Evolutionary conservation across 257 asterid species (phyloP).

Genomic region (Penstemon newberryi): DNA sequence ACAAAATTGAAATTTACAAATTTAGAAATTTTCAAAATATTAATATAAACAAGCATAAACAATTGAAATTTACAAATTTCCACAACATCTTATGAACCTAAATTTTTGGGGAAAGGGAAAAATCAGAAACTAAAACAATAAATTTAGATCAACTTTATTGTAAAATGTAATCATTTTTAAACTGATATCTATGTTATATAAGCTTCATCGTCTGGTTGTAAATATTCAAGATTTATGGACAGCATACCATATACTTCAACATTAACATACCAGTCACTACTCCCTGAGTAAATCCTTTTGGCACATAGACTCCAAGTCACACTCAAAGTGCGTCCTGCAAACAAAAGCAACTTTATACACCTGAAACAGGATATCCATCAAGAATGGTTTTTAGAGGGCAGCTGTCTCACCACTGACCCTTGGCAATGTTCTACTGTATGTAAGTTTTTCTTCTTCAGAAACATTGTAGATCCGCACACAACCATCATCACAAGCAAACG

Average conservation of each 20-base stretch:
- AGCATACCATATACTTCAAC: conserved; percentile 15
- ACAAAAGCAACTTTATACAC: conserved; percentile 18
- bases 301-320: conserved; percentile 90
- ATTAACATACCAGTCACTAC: conserved; percentile 78
- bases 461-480: conserved; percentile 70
- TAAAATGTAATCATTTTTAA: neutral
- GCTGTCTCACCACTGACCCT: conserved; percentile 91
- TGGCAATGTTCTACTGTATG: conserved; percentile 57
- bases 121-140: conserved; percentile 17
- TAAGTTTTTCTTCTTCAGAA: conserved; percentile 45
- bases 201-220: conserved; percentile 13
- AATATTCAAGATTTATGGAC: neutral
- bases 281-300: conserved; percentile 75
- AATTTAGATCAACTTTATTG: neutral
- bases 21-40: too few relatives aligned
- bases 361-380: neutral
- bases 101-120: neutral
- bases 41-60: too few relatives aligned
- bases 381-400: conserved; percentile 25
- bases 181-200: neutral
- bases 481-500: conserved; percentile 91
- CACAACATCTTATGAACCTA: conserved; percentile 82
- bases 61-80: too few relatives aligned
- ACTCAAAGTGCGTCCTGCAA: conserved; percentile 69
- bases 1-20: too few relatives aligned